phyloP scores from a whole-genome alignment of 495 filamentous ascomycete species.

The Tuber calosporum region DNA sequence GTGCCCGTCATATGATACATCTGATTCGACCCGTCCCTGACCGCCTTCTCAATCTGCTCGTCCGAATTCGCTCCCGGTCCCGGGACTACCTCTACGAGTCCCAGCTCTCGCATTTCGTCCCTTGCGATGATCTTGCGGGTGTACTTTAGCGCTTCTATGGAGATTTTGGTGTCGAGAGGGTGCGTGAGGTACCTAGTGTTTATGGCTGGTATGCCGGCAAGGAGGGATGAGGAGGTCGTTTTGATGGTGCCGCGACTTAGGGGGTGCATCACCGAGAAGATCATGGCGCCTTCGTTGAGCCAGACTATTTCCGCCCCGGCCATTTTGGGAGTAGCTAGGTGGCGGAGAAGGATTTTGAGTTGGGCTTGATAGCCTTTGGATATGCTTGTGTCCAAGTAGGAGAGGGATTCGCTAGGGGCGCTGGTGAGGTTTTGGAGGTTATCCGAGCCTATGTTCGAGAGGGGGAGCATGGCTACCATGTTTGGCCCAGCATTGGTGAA shows the following conservation, averaged over 20 bases:
- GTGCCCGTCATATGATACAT: conserved; percentile 45
- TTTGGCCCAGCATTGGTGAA: background rate
- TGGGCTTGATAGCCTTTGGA: conserved; percentile 6
- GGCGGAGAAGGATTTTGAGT: background rate
- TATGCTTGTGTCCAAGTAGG: background rate
- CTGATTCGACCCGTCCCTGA: conserved; percentile 25
- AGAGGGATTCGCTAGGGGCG: background rate
- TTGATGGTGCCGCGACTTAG: conserved; percentile 44
- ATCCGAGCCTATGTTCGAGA: background rate
- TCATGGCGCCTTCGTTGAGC: background rate
- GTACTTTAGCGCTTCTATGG: background rate
- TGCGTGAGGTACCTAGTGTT: conserved; percentile 20
- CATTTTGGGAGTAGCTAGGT: background rate
- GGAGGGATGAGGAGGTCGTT: conserved; percentile 39
- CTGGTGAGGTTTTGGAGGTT: background rate
- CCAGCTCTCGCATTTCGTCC: conserved; percentile 32
- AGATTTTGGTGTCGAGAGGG: background rate
- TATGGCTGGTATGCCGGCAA: background rate
- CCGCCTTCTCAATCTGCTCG: conserved; percentile 30
- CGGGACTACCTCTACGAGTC: conserved; percentile 33
- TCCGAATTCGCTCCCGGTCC: conserved; percentile 33
- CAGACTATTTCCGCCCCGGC: background rate
- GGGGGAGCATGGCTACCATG: conserved; percentile 7
- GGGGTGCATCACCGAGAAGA: conserved; percentile 27
- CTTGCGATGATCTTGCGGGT: background rate